Base-by-base conservation (phyloP, 1,284 basidiomycete species). In the Irpex sp. region DNA sequence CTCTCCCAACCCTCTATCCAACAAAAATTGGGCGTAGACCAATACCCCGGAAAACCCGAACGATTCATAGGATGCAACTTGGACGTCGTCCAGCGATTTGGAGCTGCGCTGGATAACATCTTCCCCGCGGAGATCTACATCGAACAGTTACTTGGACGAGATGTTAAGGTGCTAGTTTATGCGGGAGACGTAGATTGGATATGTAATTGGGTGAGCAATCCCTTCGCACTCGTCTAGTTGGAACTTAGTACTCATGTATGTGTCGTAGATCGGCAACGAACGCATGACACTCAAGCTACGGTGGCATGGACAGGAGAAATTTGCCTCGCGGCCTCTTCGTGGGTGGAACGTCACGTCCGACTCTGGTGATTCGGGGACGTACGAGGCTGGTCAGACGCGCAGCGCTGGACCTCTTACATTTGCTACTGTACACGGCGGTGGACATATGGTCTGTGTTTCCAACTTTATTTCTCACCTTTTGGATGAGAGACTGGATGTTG, bases 161-260 rank as follows among this genome's bases (percentile, higher is more conserved):
- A 85, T 0, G 78, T 96, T 36, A 78, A 83, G 4, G 85, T 89
- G 3, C 81, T 96, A 17, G 85, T 93, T 63, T 93, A 93, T 66
- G 89, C 87, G 4, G 91, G 91, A 13, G 82, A 80, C 2, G 84
- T 86, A 62, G 91, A 92, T 73, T 91, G 82, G 80, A 87, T 90
- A 64, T 92, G 90, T 72, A 93, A 92, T 74, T 88, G 87, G 82
- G 76, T 92, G 56, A 38, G 38, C 66, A 40, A 15, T 47, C 7
- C 11, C 11, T 40, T 31, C 13, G 15, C 40, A 38, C 9, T 17
- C 15, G 15, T 51, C 19, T 8, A 21, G 40, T 44, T 17, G 19
- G 3, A 51, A 17, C 17, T 15, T 47, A 1, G 4, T 15, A 11
- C 11, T 19, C 40, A 47, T 47, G 13, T 11, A 47, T 15, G n/a